phyloP scores from a whole-genome alignment of 805 yeast species.

The Hanseniaspora thailandica region DNA sequence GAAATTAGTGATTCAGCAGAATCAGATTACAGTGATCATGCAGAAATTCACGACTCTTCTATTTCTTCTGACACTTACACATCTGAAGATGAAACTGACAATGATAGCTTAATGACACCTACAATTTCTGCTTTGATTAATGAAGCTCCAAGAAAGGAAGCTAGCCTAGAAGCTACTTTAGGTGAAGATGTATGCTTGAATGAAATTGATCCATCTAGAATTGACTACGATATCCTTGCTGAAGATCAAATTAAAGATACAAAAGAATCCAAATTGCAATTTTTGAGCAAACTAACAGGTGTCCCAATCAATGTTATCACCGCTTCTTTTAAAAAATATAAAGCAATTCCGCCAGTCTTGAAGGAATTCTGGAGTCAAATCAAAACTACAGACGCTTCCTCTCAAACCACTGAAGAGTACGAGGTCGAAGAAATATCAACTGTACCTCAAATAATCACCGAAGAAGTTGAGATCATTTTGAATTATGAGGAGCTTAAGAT shows the following conservation, averaged over 20 bases:
- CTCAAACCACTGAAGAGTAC: background rate
- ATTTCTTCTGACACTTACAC: too few relatives aligned
- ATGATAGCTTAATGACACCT: too few relatives aligned
- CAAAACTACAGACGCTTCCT: background rate
- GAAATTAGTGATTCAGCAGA: too few relatives aligned
- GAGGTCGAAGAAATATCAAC: background rate
- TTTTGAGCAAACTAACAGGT: background rate
- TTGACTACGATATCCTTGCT: background rate
- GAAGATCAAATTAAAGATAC: background rate
- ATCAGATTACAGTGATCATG: too few relatives aligned
- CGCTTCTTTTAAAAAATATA: background rate
- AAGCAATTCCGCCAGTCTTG: background rate
- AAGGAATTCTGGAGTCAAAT: background rate
- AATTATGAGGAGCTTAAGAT: background rate
- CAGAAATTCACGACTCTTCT: too few relatives aligned
- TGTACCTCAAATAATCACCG: background rate
- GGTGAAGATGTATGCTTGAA: background rate
- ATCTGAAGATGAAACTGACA: too few relatives aligned
- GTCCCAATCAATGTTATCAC: background rate
- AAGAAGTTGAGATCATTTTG: constrained; percentile 3
- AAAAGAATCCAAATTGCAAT: background rate
- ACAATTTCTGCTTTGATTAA: too few relatives aligned
- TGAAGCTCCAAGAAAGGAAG: too few relatives aligned
- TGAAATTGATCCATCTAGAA: background rate
- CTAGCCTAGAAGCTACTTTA: background rate